Evolutionary conservation across 2,329 filamentous ascomycete species (phyloP), one percentile per base, ranked within the genome.

Genomic region (Sporothrix globosa): DNA sequence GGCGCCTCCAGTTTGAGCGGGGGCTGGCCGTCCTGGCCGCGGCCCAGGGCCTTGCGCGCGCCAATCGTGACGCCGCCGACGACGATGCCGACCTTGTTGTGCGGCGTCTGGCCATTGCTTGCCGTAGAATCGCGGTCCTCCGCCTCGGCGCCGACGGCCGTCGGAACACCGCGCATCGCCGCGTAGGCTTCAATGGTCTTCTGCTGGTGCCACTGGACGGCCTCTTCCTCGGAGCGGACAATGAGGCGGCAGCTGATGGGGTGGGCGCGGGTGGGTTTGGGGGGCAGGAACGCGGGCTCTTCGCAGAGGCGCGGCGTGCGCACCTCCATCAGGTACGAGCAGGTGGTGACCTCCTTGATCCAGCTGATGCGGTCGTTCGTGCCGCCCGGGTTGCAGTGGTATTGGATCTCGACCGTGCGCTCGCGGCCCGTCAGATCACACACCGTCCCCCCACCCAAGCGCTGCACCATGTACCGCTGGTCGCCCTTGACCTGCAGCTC

Each of bases 261-360:
- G 77, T 97, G 91, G 6, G 92, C 90, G 71, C 88, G 87, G 69
- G 91, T 91, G 73, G 92, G 90, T 75, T 91, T 88, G 0, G 93
- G 92, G 0, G 94, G 93, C 69, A 91, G 83, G 78, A 97, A 97
- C 11, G 93, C 93, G 11, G 92, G 88, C 75, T 97, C 94, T 77
- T 91, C 88, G 81, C 94, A 97, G 14, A 97, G 87, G 0, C 93
- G 89, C 0, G 93, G 92, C 0, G 94, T 97, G 78, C 97, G 91
- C 73, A 97, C 88, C 44, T 97, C 88, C 93, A 97, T 97, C 69
- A 97, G 84, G 78, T 97, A 97, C 14, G 92, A 89, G 81, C 94
- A 97, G 13, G 93, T 97, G 2, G 91, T 91, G 1, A 95, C 88
- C 79, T 97, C 94, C 79, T 97, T 97, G 80, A 97, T 96, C 88